Conservation (phyloP, 2,329 filamentous ascomycete genomes). For the Hymenoscyphus fructigenus region DNA sequence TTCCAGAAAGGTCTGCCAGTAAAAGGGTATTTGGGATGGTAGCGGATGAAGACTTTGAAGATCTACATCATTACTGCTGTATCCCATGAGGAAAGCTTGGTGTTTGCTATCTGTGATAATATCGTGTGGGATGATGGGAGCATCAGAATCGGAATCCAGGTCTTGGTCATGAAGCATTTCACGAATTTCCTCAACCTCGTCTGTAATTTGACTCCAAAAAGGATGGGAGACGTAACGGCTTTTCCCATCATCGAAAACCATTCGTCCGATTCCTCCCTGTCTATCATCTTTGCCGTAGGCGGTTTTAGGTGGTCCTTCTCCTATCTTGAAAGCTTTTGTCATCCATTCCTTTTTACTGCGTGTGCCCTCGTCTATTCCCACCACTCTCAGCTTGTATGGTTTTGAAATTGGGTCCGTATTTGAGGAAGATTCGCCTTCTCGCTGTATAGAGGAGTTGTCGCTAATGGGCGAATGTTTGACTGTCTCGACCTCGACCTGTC, state of each 20-base stretch:
- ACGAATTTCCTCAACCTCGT: constrained; percentile 51
- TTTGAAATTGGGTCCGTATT: constrained; percentile 12
- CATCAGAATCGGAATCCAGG: constrained; percentile 30
- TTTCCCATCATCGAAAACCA: constrained; percentile 68
- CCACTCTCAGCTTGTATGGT: constrained; percentile 23
- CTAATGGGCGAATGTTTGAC: constrained; percentile 31
- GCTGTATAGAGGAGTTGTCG: constrained; percentile 23
- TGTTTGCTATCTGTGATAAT: constrained; percentile 63
- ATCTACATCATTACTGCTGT: constrained; percentile 69
- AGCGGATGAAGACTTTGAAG: constrained; percentile 63
- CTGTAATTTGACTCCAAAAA: constrained; percentile 73
- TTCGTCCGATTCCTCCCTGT: constrained; percentile 53
- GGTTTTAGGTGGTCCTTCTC: constrained; percentile 29
- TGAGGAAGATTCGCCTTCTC: constrained; percentile 23
- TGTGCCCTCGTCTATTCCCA: constrained; percentile 33
- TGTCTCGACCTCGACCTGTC: constrained; percentile 49
- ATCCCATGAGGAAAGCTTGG: constrained; percentile 72
- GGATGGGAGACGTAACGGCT: constrained; percentile 74
- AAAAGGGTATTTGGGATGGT: constrained; percentile 61
- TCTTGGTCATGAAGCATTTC: constrained; percentile 34
- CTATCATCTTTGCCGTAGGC: constrained; percentile 44
- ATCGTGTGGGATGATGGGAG: constrained; percentile 39
- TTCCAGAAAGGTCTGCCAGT: constrained; percentile 71
- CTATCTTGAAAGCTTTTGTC: constrained; percentile 25
- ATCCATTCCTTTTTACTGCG: constrained; percentile 31